Conservation (phyloP, 805 yeast genomes). For the Yamadazyma philogaea region DNA sequence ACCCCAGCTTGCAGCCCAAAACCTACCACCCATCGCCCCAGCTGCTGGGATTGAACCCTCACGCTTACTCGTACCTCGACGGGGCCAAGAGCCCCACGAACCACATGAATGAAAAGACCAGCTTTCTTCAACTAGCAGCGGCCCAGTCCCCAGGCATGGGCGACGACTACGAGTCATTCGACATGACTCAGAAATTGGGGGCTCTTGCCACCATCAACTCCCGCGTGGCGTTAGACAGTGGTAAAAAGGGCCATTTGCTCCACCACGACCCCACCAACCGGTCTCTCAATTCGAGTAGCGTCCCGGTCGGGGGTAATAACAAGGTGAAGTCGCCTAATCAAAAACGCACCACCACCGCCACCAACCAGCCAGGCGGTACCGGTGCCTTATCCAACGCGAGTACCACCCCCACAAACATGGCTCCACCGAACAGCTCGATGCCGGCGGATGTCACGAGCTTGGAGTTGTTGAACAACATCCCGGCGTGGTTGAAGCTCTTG, state of each 20-base stretch:
- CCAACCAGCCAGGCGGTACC: background rate
- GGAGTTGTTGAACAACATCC: slow-evolving; percentile 68
- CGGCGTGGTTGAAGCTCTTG: slow-evolving; percentile 87
- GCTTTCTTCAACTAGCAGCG: slow-evolving; percentile 37
- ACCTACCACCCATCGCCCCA: slow-evolving; percentile 5
- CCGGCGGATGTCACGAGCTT: slow-evolving; percentile 39
- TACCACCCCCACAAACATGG: background rate
- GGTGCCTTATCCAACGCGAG: background rate
- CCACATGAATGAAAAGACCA: slow-evolving; percentile 43
- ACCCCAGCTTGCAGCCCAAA: slow-evolving; percentile 30
- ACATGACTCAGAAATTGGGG: slow-evolving; percentile 49
- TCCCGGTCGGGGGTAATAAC: slow-evolving; percentile 23
- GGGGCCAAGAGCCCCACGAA: slow-evolving; percentile 39
- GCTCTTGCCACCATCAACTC: slow-evolving; percentile 65
- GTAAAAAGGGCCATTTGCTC: slow-evolving; percentile 24
- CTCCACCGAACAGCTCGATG: slow-evolving; percentile 29
- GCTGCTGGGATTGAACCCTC: slow-evolving; percentile 2
- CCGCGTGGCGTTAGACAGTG: slow-evolving; percentile 47
- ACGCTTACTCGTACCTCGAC: slow-evolving; percentile 22
- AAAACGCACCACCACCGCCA: slow-evolving; percentile 5
- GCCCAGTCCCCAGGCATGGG: slow-evolving; percentile 19
- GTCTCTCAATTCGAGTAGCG: slow-evolving; percentile 34
- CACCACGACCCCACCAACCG: slow-evolving; percentile 34
- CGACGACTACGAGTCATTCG: slow-evolving; percentile 22
- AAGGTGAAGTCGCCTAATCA: slow-evolving; percentile 17